Base-by-base conservation (phyloP, 148 eudicot species). In the Cornus controversa region DNA sequence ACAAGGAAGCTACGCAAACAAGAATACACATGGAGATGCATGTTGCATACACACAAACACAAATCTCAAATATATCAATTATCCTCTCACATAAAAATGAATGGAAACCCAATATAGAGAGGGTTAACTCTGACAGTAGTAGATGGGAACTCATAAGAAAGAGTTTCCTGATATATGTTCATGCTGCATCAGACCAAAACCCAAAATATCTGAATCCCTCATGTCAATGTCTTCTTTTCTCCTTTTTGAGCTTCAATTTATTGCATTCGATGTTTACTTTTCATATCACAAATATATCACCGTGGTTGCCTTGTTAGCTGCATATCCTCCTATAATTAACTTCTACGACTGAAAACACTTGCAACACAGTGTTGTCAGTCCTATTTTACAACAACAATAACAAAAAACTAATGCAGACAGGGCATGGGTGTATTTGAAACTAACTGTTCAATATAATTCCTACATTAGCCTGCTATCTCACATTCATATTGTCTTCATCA, bases 351-450 rank as follows among this genome's bases (percentile, higher is more conserved):
- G 16, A 22, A 50, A 66, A 66, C 14, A 18, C 60, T 45, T 16
- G 22, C 8, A 66, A 14, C 13, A 18, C 25, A 69, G 16, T 65
- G 37, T 37, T 11, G 60, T 26, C 78, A 42, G 60, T 26, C 78
- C 26, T 58, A 75, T 36, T 22, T 67, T 3, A 10, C 15, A 11
- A 47, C 1, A 4, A 47, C 7, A 47, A n/a, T n/a, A n/a, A n/a
- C 10, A 31, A 36, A 63, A 74, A 58, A 11, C 72, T n/a, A 70
- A 70, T 70, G 20, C 13, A 40, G 57, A 74, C 57, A 63, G 37
- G 69, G 37, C 27, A 18, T 40, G 53, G 10, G 10, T 65, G 45
- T 22, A 27, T 47, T 26, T 26, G 29, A 14, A 25, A 47, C 29
- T 22, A 66, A 66, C 26, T 22, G 63, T 66, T 50, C 42, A 54